A percentile compares a stretch with the other conserved stretches of the same genome.
These are phyloP conservation scores for Penicillium riverlandense DNA, from an alignment of 495 filamentous ascomycete genomes.

Conservation along the genomic window DNA sequence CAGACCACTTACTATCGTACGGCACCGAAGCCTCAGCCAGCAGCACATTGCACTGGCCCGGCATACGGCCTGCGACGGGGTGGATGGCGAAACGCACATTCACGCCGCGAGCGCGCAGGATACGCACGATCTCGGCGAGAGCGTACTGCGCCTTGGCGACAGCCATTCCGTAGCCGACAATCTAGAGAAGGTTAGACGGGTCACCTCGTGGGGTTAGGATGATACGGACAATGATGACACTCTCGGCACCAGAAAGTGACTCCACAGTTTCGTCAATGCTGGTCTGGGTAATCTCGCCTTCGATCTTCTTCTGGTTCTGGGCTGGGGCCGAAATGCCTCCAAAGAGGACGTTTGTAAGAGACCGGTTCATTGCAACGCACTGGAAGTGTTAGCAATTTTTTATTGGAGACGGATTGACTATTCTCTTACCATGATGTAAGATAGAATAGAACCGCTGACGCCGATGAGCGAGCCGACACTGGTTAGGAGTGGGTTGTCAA, in stretches of 20 bases:
- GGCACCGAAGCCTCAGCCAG: constrained; percentile 75
- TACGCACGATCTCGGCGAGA: constrained; percentile 67
- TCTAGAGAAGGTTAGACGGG: too few relatives aligned
- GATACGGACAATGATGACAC: constrained; percentile 55
- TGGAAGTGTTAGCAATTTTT: too few relatives aligned
- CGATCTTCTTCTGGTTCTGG: constrained; percentile 59
- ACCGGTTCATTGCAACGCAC: constrained; percentile 78
- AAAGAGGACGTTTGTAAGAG: constrained; percentile 73
- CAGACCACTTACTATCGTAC: constrained; percentile 55
- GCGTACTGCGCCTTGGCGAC: constrained; percentile 84
- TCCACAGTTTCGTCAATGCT: constrained; percentile 70
- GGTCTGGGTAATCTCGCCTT: constrained; percentile 64
- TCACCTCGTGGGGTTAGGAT: too few relatives aligned
- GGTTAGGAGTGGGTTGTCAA: constrained; percentile 73
- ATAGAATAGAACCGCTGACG: constrained; percentile 73
- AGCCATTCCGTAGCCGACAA: constrained; percentile 83
- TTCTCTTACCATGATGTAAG: constrained; percentile 53
- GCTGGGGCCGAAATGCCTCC: constrained; percentile 61
- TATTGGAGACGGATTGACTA: too few relatives aligned
- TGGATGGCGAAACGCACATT: constrained; percentile 83
- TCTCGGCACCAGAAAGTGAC: constrained; percentile 60
- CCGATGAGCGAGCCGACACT: constrained; percentile 76
- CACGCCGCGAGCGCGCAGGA: constrained; percentile 60
- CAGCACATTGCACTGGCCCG: constrained; percentile 79
- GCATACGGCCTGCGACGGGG: constrained; percentile 78